Evolutionary conservation across 345 rosid species (phyloP), one percentile per base, ranked within the genome.

Genomic region (Fremontodendron californicum): DNA sequence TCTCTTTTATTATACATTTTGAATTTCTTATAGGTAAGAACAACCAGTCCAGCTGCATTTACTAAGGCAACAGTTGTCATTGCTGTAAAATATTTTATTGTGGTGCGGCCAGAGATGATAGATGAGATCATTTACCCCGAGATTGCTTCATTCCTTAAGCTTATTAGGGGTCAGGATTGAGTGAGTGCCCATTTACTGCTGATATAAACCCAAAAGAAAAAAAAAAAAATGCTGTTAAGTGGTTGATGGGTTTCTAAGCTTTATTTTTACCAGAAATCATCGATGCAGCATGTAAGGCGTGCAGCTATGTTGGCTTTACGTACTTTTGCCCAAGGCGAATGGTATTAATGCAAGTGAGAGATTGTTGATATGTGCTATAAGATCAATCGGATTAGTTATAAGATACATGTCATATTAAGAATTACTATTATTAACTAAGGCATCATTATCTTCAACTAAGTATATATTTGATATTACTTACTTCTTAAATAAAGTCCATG

Each of bases 1-100:
- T 79, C 37, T 51, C 70, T 69, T 37, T 77, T 68, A 16, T 68
- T 23, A 51, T 39, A 25, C 45, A 19, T 76, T 66, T 52, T 82
- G 64, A 37, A 55, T 77, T 77, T 76, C 12, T 19, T 82, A 25
- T 46, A 96, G 99, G 93, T 88, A 78, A 86, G 98, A 83, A 93
- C 98, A 57, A 84, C 85, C 6, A 92, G 96, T 80, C 86, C 89
- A 75, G 91, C 98, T 6, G 98, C 98, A 60, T 96, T 94, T 78
- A 96, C 94, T 58, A 88, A 98, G 80, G 98, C 99, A 31, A 96
- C 99, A 46, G 93, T 96, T 77, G 98, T 96, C 33, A 94, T 92
- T 71, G 99, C 98, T 62, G 90, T 96, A 78, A 96, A 92, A 82
- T 96, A 96, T 84, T 91, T 97, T 39, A 87, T 92, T 78, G 97